phyloP scores from a whole-genome alignment of 306 rosid species.

The Sechiopsis laciniata region DNA sequence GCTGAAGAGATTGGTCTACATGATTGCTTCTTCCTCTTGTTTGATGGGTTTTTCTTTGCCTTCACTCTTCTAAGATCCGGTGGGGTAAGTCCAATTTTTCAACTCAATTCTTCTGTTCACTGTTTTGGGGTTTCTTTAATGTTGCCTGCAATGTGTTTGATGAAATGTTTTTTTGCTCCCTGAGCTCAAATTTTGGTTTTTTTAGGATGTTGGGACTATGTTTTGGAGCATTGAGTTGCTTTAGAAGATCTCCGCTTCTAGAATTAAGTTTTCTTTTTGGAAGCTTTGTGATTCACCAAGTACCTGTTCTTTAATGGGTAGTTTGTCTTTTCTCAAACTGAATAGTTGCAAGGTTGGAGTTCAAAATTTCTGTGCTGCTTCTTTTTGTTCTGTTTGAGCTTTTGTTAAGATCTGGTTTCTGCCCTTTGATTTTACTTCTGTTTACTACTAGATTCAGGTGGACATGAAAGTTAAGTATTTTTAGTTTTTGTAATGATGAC shows the following conservation, averaged over 20 bases:
- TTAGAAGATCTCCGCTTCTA: constrained; percentile 23
- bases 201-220: constrained; percentile 33
- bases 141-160: constrained; percentile 48
- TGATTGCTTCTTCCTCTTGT: constrained; percentile 42
- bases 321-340: too few relatives aligned
- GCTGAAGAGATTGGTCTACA: constrained; percentile 45
- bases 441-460: not conserved
- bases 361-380: not conserved
- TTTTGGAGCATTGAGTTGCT: constrained; percentile 36
- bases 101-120: constrained; percentile 15
- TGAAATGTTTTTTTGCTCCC: constrained; percentile 28
- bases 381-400: constrained; percentile 15
- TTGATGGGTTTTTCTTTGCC: constrained; percentile 45
- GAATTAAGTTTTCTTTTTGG: constrained; percentile 25
- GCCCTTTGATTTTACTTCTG: constrained; percentile 1
- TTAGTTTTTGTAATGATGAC: not conserved
- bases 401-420: constrained; percentile 17
- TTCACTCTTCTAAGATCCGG: constrained; percentile 69
- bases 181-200: constrained; percentile 23
- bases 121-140: constrained; percentile 23
- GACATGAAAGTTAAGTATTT: constrained; percentile 4
- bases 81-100: constrained; percentile 43
- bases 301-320: too few relatives aligned
- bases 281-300: not conserved
- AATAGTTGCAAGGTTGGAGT: too few relatives aligned